Percentiles rank a stretch among this genome's conserved stretches.
Evolutionary conservation across 495 filamentous ascomycete species (phyloP).

Genomic region (Podospora anserina): DNA sequence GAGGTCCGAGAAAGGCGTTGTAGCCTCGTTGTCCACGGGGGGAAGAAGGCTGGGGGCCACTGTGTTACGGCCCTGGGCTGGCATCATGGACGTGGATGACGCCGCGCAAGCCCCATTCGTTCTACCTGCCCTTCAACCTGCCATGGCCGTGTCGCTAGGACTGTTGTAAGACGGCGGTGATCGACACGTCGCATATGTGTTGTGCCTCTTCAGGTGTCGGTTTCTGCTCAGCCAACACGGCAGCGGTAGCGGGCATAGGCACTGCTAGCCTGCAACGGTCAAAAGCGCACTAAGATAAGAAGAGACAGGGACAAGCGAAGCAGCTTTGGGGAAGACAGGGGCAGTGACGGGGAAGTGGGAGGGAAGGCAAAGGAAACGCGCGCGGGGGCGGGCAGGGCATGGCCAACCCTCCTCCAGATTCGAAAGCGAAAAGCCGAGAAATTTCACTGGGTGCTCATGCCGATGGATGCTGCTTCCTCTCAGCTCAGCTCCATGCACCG

Average conservation of each 20-base stretch:
- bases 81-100: conserved; percentile 28
- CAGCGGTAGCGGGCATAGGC: not conserved
- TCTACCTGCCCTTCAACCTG: conserved; percentile 34
- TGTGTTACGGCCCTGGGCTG: conserved; percentile 26
- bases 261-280: conserved; percentile 7
- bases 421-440: not conserved
- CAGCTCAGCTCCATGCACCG: not conserved
- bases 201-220: conserved; percentile 12
- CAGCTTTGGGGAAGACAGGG: not conserved
- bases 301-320: conserved; percentile 12
- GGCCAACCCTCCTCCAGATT: not conserved
- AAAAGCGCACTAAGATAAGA: conserved; percentile 8
- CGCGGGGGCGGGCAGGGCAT: not conserved
- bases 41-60: conserved; percentile 27
- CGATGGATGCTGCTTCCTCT: not conserved
- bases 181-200: conserved; percentile 26
- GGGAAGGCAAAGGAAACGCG: conserved; percentile 9
- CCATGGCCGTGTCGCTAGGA: conserved; percentile 26
- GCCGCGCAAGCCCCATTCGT: conserved; percentile 31
- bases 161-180: conserved; percentile 19
- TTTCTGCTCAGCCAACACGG: not conserved
- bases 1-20: conserved; percentile 33
- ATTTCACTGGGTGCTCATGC: not conserved
- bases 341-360: not conserved
- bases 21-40: conserved; percentile 27